Conservation (phyloP, 2,329 filamentous ascomycete genomes). For the Amylocarpus encephaloides region DNA sequence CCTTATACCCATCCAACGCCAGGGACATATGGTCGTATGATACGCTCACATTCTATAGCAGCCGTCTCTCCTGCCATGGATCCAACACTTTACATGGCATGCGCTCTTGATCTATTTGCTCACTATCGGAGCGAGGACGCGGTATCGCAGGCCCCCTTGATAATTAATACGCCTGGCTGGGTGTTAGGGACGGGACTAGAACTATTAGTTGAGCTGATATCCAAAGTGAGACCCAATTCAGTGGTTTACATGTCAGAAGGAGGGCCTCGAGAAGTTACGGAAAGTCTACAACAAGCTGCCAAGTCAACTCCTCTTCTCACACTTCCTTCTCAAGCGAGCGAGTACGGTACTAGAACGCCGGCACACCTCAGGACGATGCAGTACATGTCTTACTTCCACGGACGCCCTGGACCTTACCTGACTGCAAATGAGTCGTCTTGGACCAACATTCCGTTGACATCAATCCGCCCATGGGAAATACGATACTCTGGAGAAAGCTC, state of each 20-base stretch:
- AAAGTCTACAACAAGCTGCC: slow-evolving; percentile 41
- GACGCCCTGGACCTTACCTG: slow-evolving; percentile 23
- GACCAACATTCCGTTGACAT: slow-evolving; percentile 53
- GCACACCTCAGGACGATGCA: slow-evolving; percentile 67
- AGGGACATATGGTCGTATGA: slow-evolving; percentile 31
- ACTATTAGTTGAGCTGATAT: slow-evolving; percentile 52
- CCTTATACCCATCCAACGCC: slow-evolving; percentile 56
- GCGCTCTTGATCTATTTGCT: slow-evolving; percentile 55
- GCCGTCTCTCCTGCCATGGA: slow-evolving; percentile 60
- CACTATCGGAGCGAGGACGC: slow-evolving; percentile 44
- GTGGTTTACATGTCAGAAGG: slow-evolving; percentile 64
- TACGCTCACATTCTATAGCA: slow-evolving; percentile 62
- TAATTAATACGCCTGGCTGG: slow-evolving; percentile 73
- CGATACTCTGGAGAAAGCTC: slow-evolving; percentile 44
- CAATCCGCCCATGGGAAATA: slow-evolving; percentile 54
- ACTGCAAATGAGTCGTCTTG: slow-evolving; percentile 17
- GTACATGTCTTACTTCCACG: slow-evolving; percentile 73
- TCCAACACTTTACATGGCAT: slow-evolving; percentile 59
- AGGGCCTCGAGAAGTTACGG: slow-evolving; percentile 51
- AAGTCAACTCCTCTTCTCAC: slow-evolving; percentile 38
- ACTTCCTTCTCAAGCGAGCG: slow-evolving; percentile 54
- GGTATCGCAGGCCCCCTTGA: slow-evolving; percentile 44
- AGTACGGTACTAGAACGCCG: slow-evolving; percentile 51
- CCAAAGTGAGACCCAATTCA: slow-evolving; percentile 48
- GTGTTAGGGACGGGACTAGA: slow-evolving; percentile 64